These are phyloP conservation scores for Penicillium paxilli DNA, from an alignment of 495 filamentous ascomycete species.

Conservation along the genomic window DNA sequence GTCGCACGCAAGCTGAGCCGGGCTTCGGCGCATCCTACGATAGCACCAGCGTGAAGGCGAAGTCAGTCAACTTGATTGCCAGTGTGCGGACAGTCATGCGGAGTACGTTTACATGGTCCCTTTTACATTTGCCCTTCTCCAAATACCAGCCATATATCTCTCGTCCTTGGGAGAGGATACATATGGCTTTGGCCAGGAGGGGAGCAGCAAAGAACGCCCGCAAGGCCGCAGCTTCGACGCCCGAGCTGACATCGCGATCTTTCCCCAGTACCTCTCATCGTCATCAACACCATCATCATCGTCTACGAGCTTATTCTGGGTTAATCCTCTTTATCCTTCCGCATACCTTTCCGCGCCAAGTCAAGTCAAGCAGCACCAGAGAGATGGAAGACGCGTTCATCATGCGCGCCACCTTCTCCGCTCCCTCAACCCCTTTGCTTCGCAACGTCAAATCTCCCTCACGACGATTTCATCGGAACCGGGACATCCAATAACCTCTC, in stretches of 20 bases:
- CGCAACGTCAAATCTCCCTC: background rate
- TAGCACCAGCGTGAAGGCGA: slow-evolving; percentile 78
- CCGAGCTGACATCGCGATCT: slow-evolving; percentile 12
- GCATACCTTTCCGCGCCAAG: background rate
- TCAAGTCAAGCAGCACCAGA: background rate
- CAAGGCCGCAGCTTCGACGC: background rate
- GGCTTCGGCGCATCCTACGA: slow-evolving; percentile 73
- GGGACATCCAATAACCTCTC: background rate
- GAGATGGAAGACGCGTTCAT: background rate
- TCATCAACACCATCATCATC: slow-evolving; percentile 87
- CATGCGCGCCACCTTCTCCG: background rate
- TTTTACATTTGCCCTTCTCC: background rate
- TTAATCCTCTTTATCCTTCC: slow-evolving; percentile 42
- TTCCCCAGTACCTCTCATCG: slow-evolving; percentile 82
- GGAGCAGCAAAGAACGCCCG: no score
- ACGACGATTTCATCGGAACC: background rate
- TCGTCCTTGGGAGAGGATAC: background rate
- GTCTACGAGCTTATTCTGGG: slow-evolving; percentile 86
- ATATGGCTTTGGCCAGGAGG: no score
- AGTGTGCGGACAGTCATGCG: slow-evolving; percentile 92
- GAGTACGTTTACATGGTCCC: slow-evolving; percentile 74
- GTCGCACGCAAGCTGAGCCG: slow-evolving; percentile 62
- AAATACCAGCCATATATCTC: background rate
- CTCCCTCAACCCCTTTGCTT: background rate
- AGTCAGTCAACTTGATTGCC: slow-evolving; percentile 83